Percentiles rank a stretch among this genome's conserved stretches.
Conservation (phyloP, 768 basidiomycete genomes). For the Amanita brunnescens region DNA sequence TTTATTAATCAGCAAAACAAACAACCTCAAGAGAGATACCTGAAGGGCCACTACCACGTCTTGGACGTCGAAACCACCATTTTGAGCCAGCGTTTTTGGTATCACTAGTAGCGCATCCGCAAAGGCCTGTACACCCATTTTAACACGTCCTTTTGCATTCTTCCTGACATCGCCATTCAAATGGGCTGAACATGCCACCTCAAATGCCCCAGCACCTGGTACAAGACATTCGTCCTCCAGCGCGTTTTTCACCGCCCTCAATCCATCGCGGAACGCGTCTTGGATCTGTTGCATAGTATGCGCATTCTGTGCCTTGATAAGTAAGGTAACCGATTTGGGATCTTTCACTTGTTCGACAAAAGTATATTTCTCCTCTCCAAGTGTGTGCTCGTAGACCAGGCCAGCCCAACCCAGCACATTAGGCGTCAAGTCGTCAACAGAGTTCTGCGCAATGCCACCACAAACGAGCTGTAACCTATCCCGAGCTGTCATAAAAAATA, state of each 20-base stretch:
- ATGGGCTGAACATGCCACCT: conserved; percentile 85
- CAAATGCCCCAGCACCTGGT: conserved; percentile 98
- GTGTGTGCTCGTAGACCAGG: conserved; percentile 96
- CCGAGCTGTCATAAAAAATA: not conserved
- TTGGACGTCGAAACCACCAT: conserved; percentile 96
- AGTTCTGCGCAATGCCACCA: conserved; percentile 95
- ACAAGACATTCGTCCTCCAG: conserved; percentile 84
- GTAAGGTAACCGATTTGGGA: conserved; percentile 89
- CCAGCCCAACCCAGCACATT: conserved; percentile 95
- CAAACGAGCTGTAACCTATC: conserved; percentile 83
- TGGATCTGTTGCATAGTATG: conserved; percentile 96
- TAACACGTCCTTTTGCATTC: conserved; percentile 84
- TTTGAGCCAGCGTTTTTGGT: conserved; percentile 92
- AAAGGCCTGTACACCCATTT: conserved; percentile 96
- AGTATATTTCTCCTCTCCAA: conserved; percentile 98
- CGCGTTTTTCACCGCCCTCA: conserved; percentile 94
- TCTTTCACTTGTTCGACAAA: conserved; percentile 95
- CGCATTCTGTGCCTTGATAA: conserved; percentile 96
- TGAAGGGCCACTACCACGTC: conserved; percentile 89
- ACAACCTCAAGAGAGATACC: conserved; percentile 27
- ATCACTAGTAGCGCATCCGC: conserved; percentile 92
- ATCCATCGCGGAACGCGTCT: conserved; percentile 95
- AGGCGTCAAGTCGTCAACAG: conserved; percentile 91
- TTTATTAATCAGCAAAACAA: not conserved
- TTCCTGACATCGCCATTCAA: conserved; percentile 74